A percentile compares a stretch with the other conserved stretches of the same genome.
These are phyloP conservation scores for Hibiscus trionum DNA, from an alignment of 345 rosid species.

Conservation along the genomic window DNA sequence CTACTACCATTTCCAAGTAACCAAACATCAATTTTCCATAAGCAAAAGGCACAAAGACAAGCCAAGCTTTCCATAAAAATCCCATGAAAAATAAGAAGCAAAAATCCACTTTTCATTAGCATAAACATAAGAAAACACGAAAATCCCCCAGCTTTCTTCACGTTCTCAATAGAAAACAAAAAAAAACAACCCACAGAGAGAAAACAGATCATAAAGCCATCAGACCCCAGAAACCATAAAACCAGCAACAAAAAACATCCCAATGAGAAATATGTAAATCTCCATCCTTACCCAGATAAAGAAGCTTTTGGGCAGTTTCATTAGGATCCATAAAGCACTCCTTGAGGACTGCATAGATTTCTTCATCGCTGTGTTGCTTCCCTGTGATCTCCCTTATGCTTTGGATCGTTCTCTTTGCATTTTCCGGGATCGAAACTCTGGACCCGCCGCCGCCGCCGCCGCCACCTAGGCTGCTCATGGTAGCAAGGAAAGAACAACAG, in stretches of 20 bases:
- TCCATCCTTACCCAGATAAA: constrained; percentile 44
- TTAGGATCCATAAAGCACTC: constrained; percentile 79
- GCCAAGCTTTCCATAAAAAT: not conserved
- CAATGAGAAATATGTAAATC: not conserved
- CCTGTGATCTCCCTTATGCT: constrained; percentile 71
- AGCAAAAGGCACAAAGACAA: not conserved
- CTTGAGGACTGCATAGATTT: constrained; percentile 60
- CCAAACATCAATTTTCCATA: not conserved
- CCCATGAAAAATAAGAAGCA: not conserved
- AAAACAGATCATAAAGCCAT: constrained; percentile 9
- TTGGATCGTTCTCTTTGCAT: constrained; percentile 45
- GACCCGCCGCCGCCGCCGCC: constrained; percentile 31
- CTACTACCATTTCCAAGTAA: not conserved
- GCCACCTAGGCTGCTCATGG: constrained; percentile 47
- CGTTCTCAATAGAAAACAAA: constrained; percentile 1
- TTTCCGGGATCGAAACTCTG: constrained; percentile 55
- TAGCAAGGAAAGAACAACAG: constrained; percentile 7
- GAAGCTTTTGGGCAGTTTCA: constrained; percentile 73
- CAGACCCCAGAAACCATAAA: constrained; percentile 2
- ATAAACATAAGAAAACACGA: not conserved
- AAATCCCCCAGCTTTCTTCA: not conserved
- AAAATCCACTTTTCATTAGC: not conserved
- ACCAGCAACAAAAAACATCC: constrained; percentile 10
- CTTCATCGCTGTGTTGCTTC: constrained; percentile 74
- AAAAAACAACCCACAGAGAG: not conserved